Conservation (phyloP, 768 basidiomycete species). For the Lactarius evosmus region DNA sequence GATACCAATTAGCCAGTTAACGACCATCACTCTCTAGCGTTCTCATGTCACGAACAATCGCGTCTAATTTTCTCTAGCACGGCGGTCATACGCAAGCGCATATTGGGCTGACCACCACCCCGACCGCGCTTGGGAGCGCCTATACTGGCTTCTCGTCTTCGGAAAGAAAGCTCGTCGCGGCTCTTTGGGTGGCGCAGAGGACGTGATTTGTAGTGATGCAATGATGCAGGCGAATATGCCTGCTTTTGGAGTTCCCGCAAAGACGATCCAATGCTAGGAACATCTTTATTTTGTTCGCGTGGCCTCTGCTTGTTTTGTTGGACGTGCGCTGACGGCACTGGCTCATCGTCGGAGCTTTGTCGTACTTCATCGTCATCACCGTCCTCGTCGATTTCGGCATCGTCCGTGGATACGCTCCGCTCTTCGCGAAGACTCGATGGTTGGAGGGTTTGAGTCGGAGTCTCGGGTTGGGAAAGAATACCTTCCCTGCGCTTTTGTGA, state of each 20-base stretch:
- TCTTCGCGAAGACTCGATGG: constrained; percentile 17
- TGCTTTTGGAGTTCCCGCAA: constrained; percentile 58
- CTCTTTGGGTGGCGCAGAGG: constrained; percentile 36
- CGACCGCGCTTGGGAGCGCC: constrained; percentile 35
- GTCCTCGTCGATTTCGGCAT: constrained; percentile 27
- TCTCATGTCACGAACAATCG: constrained; percentile 40
- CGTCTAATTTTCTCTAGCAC: constrained; percentile 85
- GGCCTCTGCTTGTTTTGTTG: neutral
- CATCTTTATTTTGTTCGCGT: neutral
- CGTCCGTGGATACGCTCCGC: constrained; percentile 21
- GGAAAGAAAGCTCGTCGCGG: constrained; percentile 21
- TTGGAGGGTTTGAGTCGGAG: constrained; percentile 1
- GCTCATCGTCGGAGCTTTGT: neutral
- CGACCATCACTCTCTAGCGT: no score
- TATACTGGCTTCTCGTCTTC: constrained; percentile 32
- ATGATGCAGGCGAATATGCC: constrained; percentile 57
- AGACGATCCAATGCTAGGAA: constrained; percentile 32
- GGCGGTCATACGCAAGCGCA: constrained; percentile 84
- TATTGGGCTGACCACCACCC: constrained; percentile 58
- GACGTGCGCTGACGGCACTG: neutral
- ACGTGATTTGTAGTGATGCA: constrained; percentile 57
- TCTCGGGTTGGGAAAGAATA: constrained; percentile 28
- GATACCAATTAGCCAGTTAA: neutral
- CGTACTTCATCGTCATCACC: constrained; percentile 25
- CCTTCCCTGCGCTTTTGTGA: constrained; percentile 58